phyloP scores from a whole-genome alignment of 495 filamentous ascomycete species.

The Tuber microsphaerosporum region DNA sequence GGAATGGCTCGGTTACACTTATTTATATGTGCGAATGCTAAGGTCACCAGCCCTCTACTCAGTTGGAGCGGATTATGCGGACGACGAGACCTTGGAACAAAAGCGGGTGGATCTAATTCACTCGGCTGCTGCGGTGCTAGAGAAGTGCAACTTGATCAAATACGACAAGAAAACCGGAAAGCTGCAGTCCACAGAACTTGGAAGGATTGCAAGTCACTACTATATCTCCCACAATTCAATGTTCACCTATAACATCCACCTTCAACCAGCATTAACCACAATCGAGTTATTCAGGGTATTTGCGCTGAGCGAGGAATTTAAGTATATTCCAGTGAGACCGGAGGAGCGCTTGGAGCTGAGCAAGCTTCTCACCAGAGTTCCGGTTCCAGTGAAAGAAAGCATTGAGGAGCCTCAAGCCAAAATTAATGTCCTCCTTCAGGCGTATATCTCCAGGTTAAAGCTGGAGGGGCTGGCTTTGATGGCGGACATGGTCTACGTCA shows the following conservation, averaged over 20 bases:
- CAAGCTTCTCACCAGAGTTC: slow-evolving; percentile 81
- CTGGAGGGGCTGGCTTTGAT: slow-evolving; percentile 91
- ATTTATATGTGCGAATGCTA: slow-evolving; percentile 96
- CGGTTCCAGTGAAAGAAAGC: slow-evolving; percentile 92
- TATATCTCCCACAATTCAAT: slow-evolving; percentile 96
- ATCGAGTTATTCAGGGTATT: slow-evolving; percentile 98
- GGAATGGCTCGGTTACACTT: slow-evolving; percentile 97
- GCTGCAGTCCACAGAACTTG: slow-evolving; percentile 85
- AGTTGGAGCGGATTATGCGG: slow-evolving; percentile 89
- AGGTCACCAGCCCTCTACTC: slow-evolving; percentile 92
- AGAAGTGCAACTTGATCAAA: slow-evolving; percentile 79
- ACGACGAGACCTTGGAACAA: slow-evolving; percentile 85
- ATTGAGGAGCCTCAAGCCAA: slow-evolving; percentile 96
- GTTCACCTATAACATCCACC: slow-evolving; percentile 89
- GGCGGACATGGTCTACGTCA: slow-evolving; percentile 98
- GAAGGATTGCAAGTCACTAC: slow-evolving; percentile 92
- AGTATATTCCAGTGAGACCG: slow-evolving; percentile 94
- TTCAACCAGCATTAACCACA: slow-evolving; percentile 81
- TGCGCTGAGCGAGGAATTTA: slow-evolving; percentile 94
- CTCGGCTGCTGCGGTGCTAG: slow-evolving; percentile 80
- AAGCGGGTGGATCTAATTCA: slow-evolving; percentile 95
- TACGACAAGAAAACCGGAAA: slow-evolving; percentile 92
- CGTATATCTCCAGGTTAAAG: slow-evolving; percentile 90
- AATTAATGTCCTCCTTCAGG: slow-evolving; percentile 97
- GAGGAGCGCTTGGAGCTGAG: slow-evolving; percentile 96